Evolutionary conservation across 305 asterid species (phyloP), one percentile per base, ranked within the genome.

Genomic region (Ilex paraguariensis): DNA sequence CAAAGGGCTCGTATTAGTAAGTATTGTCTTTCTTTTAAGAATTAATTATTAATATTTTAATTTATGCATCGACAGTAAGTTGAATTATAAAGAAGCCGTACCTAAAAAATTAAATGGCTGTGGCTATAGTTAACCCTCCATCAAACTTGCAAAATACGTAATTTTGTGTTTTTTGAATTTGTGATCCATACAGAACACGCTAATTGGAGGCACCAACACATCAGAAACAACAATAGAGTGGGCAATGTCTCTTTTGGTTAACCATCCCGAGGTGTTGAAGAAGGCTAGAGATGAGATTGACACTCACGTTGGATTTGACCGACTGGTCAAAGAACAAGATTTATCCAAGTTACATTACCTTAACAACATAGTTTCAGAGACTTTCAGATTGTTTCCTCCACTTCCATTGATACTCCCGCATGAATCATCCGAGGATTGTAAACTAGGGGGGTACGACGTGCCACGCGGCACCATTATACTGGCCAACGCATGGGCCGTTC

Each of bases 1-100:
- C 40, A 83, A 83, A 70, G 89, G 83, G 13, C 66, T 79, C 54
- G 67, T 82, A 3, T 71, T 69, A 7, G 82, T 79, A 11, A 10
- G 13, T 9, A 50, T 21, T 21, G 2, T 21, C 28, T 21, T 21
- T 21, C 28, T 21, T 21, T 21, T 21, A 21, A 21, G 28, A 21
- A 21, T 21, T 21, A 21, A 21, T 21, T 21, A 21, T 21, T 21
- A 21, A 21, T 0, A 21, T 21, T 21, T 21, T 21, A 1, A 21
- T 21, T 21, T 21, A 21, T 21, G 28, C 28, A 21, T 21, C 28
- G 28, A 21, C 28, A 21, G 28, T 21, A 21, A 21, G 28, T 21
- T 2, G 28, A 21, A 21, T 21, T 21, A 21, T 21, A 21, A 21
- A 21, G 28, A 21, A 21, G 28, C 28, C 28, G 28, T 21, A 21